Evolutionary conservation across 345 rosid genomes (phyloP), one percentile per base, ranked within the genome.

Genomic region (Turnera subulata): DNA sequence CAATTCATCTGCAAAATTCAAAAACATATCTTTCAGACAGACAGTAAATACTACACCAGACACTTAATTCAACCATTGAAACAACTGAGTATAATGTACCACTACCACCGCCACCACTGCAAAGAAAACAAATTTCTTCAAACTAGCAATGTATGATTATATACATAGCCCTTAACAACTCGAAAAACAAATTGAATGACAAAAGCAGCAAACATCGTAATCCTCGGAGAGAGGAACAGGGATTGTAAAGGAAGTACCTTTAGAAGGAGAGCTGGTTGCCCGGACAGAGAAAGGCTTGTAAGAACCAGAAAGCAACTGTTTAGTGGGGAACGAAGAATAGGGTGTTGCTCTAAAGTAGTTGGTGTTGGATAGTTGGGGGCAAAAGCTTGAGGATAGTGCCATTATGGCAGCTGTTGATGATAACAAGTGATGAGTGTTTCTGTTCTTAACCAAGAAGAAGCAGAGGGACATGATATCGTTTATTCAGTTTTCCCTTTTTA

Each of bases 381-480:
- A 76, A 58, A 83, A 85, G 71, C 74, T 67, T 11, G 88, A 83
- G 74, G 78, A 70, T 64, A 77, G 53, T 29, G 84, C 80, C 89
- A 86, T n/a, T n/a, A n/a, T 85, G 65, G 82, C 68, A 47, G 82
- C 66, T 47, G 72, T 50, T 40, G 72, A 56, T 53, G 82, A 77
- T 57, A 65, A 67, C 53, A 60, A 53, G 49, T 12, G 55, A 22
- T 32, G 61, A 40, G 54, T 13, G 56, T 44, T 64, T 20, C 22
- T 35, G 42, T 29, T 50, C 60, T 55, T 45, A 6, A 37, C 11
- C 42, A 55, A 49, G 58, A 58, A 57, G n/a, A 29, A 29, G 35
- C 35, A 29, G 4, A 29, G 8, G 20, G 32, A 22, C 76, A 49
- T 65, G 9, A 4, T 42, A 21, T 56, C 3, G 20, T 33, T 37